Conservation (phyloP, 208 protist species). For the Leishmania major region DNA sequence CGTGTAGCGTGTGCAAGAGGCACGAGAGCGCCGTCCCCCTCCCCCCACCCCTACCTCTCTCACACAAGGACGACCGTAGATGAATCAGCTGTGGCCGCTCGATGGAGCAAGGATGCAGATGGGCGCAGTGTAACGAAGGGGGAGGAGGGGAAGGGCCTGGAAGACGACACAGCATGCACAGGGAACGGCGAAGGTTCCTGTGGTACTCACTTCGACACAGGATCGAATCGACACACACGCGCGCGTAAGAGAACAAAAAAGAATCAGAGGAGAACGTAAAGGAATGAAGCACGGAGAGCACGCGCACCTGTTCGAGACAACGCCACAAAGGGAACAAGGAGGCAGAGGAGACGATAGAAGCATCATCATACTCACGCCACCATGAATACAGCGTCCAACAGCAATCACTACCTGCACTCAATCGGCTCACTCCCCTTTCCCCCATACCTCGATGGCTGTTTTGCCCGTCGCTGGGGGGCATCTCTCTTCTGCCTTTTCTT, state of each 20-base stretch:
- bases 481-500: not conserved
- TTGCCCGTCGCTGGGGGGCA: not conserved
- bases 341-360: not conserved
- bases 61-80: not conserved
- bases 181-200: not conserved
- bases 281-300: not conserved
- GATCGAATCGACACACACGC: not conserved
- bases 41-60: not conserved
- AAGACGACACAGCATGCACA: not conserved
- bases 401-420: not conserved
- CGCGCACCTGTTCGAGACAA: not conserved
- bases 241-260: not conserved
- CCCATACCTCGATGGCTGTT: too few species aligned
- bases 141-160: not conserved
- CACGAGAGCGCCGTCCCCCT: not conserved
- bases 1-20: not conserved
- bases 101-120: not conserved
- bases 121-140: not conserved
- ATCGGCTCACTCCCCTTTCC: not conserved
- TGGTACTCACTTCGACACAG: not conserved
- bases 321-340: not conserved
- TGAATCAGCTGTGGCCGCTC: not conserved
- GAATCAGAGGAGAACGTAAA: not conserved
- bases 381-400: not conserved
- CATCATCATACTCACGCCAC: not conserved